These are phyloP conservation scores for Niebla homalea DNA, from an alignment of 495 filamentous ascomycete genomes.

Conservation along the genomic window DNA sequence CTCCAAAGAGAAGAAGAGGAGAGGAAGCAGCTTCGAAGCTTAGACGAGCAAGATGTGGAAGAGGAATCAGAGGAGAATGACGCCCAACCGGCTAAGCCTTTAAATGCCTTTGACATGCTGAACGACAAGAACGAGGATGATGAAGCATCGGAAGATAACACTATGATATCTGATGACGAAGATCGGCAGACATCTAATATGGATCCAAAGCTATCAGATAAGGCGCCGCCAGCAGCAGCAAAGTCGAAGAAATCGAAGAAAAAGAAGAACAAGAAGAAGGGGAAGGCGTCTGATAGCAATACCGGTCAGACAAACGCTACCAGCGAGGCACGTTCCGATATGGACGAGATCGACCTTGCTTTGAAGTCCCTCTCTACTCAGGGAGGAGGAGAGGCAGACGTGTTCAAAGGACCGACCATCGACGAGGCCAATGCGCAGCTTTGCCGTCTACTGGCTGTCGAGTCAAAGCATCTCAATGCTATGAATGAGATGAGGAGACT, in stretches of 20 bases:
- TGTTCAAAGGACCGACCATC: background rate
- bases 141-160: constrained; percentile 39
- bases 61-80: constrained; percentile 39
- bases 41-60: constrained; percentile 27
- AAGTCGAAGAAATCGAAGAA: constrained; percentile 18
- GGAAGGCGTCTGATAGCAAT: constrained; percentile 2
- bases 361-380: constrained; percentile 48
- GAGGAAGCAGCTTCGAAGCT: constrained; percentile 41
- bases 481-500: constrained; percentile 86
- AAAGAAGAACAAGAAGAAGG: constrained; percentile 15
- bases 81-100: constrained; percentile 28
- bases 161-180: constrained; percentile 22
- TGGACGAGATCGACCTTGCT: constrained; percentile 77
- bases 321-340: constrained; percentile 22
- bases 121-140: constrained; percentile 50
- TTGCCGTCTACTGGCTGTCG: constrained; percentile 52
- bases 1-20: constrained; percentile 52
- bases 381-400: background rate
- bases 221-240: background rate
- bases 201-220: background rate
- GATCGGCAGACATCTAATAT: constrained; percentile 3
- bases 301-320: constrained; percentile 11
- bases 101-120: constrained; percentile 39
- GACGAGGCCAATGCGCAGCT: constrained; percentile 13
- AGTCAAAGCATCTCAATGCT: constrained; percentile 68